Base-by-base conservation (phyloP, 139 green algal species). In the Micractinium conductrix region DNA sequence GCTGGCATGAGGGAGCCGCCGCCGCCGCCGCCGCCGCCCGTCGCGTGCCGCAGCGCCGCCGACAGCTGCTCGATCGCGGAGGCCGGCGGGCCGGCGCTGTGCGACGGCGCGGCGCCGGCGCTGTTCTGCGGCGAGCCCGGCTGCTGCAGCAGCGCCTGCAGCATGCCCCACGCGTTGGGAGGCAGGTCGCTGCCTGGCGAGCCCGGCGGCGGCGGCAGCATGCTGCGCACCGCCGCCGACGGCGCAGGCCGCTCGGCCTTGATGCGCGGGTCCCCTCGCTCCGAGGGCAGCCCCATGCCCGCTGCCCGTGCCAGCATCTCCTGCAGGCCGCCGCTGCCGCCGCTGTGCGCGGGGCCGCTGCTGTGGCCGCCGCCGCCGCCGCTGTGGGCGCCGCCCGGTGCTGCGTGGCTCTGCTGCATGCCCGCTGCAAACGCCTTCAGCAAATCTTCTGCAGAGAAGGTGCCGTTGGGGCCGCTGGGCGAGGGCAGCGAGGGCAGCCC, bases 141-240 rank as follows among this genome's bases (percentile, higher is more conserved):
- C 65, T 72, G 65, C n/a, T 72, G n/a, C 33, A 72, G 33, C 65
- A 72, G 65, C 33, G 65, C 65, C 65, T 72, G 65, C 33, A 72
- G 65, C 65, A 72, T 72, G 5, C 9, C 9, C 65, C 65, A 72
- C 65, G 65, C 65, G 35, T 21, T 38, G 28, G 65, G 65, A 33
- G 65, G 65, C 33, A 72, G 65, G 65, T 72, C 65, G 33, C 43
- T 37, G n/a, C n/a, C 35, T 16, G 65, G 28, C 2, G 65, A 38
- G 65, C n/a, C 65, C 8, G 33, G 65, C 53, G 53, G 53, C 53
- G 7, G 53, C 53, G 53, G 53, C 53, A 62, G 53, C 19, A 21
- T 21, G 53, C 19, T 14, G 12, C 12, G 19, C 53, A 62, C 53
- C 19, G 53, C 24, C 19, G 19, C 19, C 53, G 24, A 21, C 53